These are phyloP conservation scores for Aspergillus sojae DNA, from an alignment of 2,329 filamentous ascomycete species.

Conservation along the genomic window DNA sequence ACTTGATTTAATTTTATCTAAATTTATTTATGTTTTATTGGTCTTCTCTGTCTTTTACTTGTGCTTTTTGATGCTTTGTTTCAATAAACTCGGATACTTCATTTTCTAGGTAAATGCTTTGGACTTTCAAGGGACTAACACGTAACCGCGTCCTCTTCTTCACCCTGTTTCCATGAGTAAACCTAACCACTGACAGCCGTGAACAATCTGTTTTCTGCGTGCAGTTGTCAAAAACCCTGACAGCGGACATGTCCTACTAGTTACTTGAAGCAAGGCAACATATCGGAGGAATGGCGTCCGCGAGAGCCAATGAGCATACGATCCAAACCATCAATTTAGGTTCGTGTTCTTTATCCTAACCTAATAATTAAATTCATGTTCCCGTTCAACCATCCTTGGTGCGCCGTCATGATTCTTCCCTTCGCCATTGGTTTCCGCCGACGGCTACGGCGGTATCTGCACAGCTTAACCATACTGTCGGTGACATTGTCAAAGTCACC, in stretches of 20 bases:
- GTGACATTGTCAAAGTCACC: slow-evolving; percentile 4
- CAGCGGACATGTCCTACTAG: slow-evolving; percentile 10
- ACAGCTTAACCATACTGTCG: slow-evolving; percentile 9
- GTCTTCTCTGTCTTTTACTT: neutral
- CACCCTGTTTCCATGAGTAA: neutral
- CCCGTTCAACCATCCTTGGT: neutral
- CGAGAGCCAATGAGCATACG: slow-evolving; percentile 5
- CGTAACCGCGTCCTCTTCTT: neutral
- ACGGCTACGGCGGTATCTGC: slow-evolving; percentile 11
- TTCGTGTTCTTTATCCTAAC: slow-evolving; percentile 4
- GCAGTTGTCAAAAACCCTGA: slow-evolving; percentile 4
- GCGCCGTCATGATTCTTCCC: neutral
- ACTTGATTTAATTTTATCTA: neutral
- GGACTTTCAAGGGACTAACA: neutral
- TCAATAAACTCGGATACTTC: neutral
- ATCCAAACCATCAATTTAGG: neutral
- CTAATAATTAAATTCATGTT: neutral
- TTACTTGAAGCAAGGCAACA: slow-evolving; percentile 11
- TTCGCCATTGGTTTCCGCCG: slow-evolving; percentile 6
- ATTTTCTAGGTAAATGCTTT: neutral
- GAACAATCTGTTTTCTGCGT: neutral
- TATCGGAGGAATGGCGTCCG: slow-evolving; percentile 14
- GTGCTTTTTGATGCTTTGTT: neutral
- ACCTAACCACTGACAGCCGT: neutral
- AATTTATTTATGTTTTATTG: neutral